Conservation (phyloP, 768 basidiomycete species). For the Lactifluus subvellereus region DNA sequence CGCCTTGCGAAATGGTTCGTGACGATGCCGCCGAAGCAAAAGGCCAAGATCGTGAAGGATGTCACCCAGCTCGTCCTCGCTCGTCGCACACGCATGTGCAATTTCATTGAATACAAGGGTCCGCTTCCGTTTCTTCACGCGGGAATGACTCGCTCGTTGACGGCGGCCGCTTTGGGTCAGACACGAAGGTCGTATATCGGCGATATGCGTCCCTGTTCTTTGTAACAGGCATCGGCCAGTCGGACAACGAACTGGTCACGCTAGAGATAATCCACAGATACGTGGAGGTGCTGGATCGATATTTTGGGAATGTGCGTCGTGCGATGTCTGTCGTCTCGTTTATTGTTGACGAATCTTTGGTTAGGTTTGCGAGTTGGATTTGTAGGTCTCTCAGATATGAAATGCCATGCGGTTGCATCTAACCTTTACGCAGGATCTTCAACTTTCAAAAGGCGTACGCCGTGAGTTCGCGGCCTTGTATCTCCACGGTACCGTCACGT, state of each 20-base stretch:
- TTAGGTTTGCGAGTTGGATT: constrained; percentile 88
- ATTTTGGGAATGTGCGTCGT: constrained; percentile 79
- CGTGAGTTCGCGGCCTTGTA: constrained; percentile 34
- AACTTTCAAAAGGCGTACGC: constrained; percentile 97
- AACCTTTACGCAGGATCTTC: constrained; percentile 62
- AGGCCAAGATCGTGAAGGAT: constrained; percentile 91
- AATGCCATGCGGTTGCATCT: not conserved
- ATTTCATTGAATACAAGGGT: constrained; percentile 97
- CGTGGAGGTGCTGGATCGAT: constrained; percentile 79
- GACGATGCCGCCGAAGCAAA: constrained; percentile 72
- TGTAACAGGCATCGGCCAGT: constrained; percentile 74
- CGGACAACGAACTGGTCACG: constrained; percentile 88
- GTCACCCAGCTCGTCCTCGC: constrained; percentile 90
- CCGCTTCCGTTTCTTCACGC: constrained; percentile 24
- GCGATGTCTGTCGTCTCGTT: not conserved
- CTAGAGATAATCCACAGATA: constrained; percentile 93
- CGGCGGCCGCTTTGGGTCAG: constrained; percentile 31
- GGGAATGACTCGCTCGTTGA: not conserved
- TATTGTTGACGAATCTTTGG: constrained; percentile 2
- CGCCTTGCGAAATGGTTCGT: constrained; percentile 95
- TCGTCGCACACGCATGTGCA: constrained; percentile 87
- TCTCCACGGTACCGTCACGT: not conserved
- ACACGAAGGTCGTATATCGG: constrained; percentile 86
- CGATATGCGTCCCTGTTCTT: constrained; percentile 97
- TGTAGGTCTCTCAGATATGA: constrained; percentile 45